Base-by-base conservation (phyloP, 495 filamentous ascomycete species). In the Neurospora sp. region DNA sequence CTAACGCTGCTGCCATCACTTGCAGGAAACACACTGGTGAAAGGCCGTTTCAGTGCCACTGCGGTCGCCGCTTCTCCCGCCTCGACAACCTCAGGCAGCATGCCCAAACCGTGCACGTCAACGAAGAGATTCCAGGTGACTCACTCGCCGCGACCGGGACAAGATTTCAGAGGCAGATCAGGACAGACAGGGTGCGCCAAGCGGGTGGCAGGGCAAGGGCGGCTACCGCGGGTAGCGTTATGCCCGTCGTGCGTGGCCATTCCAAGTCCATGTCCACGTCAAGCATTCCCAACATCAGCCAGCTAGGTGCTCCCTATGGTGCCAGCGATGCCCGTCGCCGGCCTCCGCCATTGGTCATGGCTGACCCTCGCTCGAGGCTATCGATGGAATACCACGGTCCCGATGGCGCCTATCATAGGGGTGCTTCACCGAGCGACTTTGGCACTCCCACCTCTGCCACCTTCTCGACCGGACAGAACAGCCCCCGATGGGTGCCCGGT, bases 11-110 rank as follows among this genome's bases (percentile, higher is more conserved):
- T 12, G 35, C 27, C 18, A 14, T 73, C 27, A 61, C 27, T 31
- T 39, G 12, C 77, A 94, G 95, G 76, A 99, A 98, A 88, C 96
- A 99, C 79, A 99, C 96, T 2, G 96, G 96, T 22, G 96, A 99
- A 81, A 92, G 96, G 16, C 96, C 96, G 1, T 99, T 98, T 77
- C 93, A 97, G 81, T 99, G 96, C 77, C 96, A 98, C 81, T 99
- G 96, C 80, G 92, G 92, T 4, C 90, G 96, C 46, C 89, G 94
- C 76, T 99, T 99, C 81, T 99, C 96, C n/a, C 89, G 96, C 41
- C 88, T 99, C 42, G 96, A 99, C 81, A 99, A 99, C 76, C 85
- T 99, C 42, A 90, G 96, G 46, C 96, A 99, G 77, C 96, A 99
- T 83, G 96, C 96, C 18, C 96, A 97, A 78, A 99, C 96, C 0